These are phyloP conservation scores for Metschnikowia continentalis DNA, from an alignment of 805 yeast genomes.

Conservation along the genomic window DNA sequence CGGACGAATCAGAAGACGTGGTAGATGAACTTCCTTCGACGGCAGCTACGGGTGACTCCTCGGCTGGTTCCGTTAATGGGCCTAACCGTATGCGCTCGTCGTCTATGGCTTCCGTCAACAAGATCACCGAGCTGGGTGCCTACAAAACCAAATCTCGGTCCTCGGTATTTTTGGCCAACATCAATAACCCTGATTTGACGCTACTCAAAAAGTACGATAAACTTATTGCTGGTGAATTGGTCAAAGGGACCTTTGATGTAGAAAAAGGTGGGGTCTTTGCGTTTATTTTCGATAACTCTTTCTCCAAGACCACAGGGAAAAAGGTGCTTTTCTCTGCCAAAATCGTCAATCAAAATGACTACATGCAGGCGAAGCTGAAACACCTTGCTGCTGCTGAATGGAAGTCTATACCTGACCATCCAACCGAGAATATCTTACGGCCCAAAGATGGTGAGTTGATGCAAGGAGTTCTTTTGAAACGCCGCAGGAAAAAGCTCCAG, in stretches of 20 bases:
- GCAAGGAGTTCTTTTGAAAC: constrained; percentile 76
- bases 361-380: neutral
- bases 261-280: constrained; percentile 70
- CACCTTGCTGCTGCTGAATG: neutral
- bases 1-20: neutral
- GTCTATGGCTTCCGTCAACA: constrained; percentile 34
- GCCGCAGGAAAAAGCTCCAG: constrained; percentile 75
- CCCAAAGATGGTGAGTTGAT: constrained; percentile 66
- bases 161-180: constrained; percentile 35
- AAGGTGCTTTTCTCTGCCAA: constrained; percentile 61
- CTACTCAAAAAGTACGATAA: constrained; percentile 57
- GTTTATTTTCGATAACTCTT: constrained; percentile 87
- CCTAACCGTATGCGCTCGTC: constrained; percentile 20
- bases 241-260: constrained; percentile 59
- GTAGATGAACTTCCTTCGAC: neutral
- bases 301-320: constrained; percentile 79
- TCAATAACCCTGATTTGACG: constrained; percentile 40
- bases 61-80: neutral
- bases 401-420: constrained; percentile 1
- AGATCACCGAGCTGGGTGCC: constrained; percentile 27
- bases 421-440: constrained; percentile 18
- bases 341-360: constrained; percentile 8
- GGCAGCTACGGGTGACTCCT: neutral
- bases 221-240: constrained; percentile 51
- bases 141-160: constrained; percentile 34